A percentile compares a stretch with the other conserved stretches of the same genome.
phyloP scores from a whole-genome alignment of 2,329 filamentous ascomycete genomes.

The Calycina marina region DNA sequence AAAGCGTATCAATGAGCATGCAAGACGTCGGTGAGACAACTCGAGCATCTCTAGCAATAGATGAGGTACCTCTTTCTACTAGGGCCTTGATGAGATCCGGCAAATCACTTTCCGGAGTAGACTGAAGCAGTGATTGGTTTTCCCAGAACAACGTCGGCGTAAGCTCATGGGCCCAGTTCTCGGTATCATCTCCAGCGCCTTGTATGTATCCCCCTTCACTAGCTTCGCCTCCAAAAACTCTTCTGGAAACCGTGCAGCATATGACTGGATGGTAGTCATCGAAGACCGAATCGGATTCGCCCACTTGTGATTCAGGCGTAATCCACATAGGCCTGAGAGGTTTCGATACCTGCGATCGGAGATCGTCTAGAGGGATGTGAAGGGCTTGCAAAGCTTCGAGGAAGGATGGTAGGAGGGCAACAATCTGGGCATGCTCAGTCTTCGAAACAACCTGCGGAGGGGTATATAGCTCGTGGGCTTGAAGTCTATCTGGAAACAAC shows the following conservation, averaged over 20 bases:
- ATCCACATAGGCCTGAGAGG: slow-evolving; percentile 72
- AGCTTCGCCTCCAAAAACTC: slow-evolving; percentile 53
- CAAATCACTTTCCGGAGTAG: slow-evolving; percentile 49
- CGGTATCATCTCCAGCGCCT: slow-evolving; percentile 86
- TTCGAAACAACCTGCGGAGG: slow-evolving; percentile 57
- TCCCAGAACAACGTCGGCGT: slow-evolving; percentile 71
- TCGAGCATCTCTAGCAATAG: slow-evolving; percentile 2
- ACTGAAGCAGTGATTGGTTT: slow-evolving; percentile 44
- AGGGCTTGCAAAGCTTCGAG: slow-evolving; percentile 39
- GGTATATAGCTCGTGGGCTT: slow-evolving; percentile 43
- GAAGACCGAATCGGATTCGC: slow-evolving; percentile 29
- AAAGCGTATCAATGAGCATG: slow-evolving; percentile 13
- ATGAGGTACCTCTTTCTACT: slow-evolving; percentile 21
- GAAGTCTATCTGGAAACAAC: slow-evolving; percentile 48
- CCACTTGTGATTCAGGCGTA: slow-evolving; percentile 47
- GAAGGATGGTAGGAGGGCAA: slow-evolving; percentile 37
- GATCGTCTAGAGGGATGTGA: slow-evolving; percentile 38
- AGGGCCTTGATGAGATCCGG: slow-evolving; percentile 34
- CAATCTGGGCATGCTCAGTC: slow-evolving; percentile 70
- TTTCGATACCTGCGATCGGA: slow-evolving; percentile 45
- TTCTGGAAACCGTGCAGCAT: slow-evolving; percentile 71
- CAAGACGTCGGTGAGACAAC: slow-evolving; percentile 16
- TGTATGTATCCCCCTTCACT: slow-evolving; percentile 73
- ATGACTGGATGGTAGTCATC: slow-evolving; percentile 56
- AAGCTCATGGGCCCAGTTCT: slow-evolving; percentile 78